phyloP scores from a whole-genome alignment of 192 early-diverging fungal genomes.

The Pilaira anomala region DNA sequence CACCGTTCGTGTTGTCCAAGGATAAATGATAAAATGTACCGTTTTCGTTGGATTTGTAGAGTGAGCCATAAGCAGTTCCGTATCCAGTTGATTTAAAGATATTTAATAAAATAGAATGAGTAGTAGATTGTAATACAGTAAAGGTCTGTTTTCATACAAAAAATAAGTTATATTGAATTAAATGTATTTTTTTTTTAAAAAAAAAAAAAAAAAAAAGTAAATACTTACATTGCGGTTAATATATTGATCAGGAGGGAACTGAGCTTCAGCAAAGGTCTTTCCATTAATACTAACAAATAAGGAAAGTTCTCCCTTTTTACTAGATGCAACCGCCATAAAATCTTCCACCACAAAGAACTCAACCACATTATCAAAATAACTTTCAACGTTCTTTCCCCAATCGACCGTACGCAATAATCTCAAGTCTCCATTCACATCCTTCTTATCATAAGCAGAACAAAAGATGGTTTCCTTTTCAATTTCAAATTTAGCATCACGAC shows the following conservation, averaged over 20 bases:
- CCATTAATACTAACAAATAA: conserved; percentile 80
- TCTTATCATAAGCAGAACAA: conserved; percentile 67
- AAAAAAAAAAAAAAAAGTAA: not conserved
- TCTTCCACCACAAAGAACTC: conserved; percentile 75
- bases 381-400: conserved; percentile 35
- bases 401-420: conserved; percentile 60
- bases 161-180: not conserved
- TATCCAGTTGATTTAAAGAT: conserved; percentile 54
- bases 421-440: conserved; percentile 52
- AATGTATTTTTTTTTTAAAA: not conserved
- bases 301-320: conserved; percentile 45
- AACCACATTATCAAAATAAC: conserved; percentile 58
- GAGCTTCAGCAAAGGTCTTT: conserved; percentile 59
- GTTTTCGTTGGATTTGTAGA: conserved; percentile 89
- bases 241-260: conserved; percentile 81
- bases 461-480: conserved; percentile 69
- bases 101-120: conserved; percentile 76
- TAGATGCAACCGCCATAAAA: conserved; percentile 70
- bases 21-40: conserved; percentile 76
- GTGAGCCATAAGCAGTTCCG: conserved; percentile 59
- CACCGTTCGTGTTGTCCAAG: conserved; percentile 79
- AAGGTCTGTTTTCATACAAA: conserved; percentile 49
- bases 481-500: conserved; percentile 51
- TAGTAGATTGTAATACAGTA: conserved; percentile 82
- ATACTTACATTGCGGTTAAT: conserved; percentile 61